These are phyloP conservation scores for Excoecaria agallocha DNA, from an alignment of 345 rosid species.

Conservation along the genomic window DNA sequence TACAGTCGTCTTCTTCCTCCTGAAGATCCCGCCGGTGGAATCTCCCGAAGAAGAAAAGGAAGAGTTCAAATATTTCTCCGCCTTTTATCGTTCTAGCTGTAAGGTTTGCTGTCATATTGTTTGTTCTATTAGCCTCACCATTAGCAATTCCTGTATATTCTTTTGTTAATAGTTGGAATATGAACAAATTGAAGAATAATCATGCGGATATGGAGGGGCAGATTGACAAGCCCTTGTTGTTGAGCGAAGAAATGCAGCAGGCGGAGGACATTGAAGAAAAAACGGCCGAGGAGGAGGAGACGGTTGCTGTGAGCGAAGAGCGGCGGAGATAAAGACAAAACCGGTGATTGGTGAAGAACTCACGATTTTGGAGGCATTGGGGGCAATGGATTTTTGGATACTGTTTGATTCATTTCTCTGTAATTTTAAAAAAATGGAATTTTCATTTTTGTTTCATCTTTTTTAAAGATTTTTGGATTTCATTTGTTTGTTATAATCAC, in stretches of 20 bases:
- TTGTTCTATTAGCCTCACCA: conserved; percentile 63
- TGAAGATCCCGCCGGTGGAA: conserved; percentile 56
- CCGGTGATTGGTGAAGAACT: conserved; percentile 87
- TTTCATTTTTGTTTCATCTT: too few relatives aligned
- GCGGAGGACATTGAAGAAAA: conserved; percentile 14
- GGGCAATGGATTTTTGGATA: conserved; percentile 80
- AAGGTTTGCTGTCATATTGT: conserved; percentile 45
- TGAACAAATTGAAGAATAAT: conserved; percentile 16
- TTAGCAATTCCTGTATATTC: conserved; percentile 52
- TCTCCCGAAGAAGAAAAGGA: conserved; percentile 49
- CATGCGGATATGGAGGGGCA: conserved; percentile 39
- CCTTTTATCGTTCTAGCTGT: conserved; percentile 45
- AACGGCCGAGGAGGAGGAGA: neutral
- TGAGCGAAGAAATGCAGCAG: conserved; percentile 24
- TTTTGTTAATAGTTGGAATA: conserved; percentile 35
- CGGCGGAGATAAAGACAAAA: conserved; percentile 28
- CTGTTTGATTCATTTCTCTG: conserved; percentile 73
- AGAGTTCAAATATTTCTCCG: conserved; percentile 59
- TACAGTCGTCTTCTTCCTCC: conserved; percentile 75
- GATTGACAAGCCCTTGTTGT: conserved; percentile 51
- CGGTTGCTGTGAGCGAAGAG: neutral
- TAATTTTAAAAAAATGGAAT: too few relatives aligned
- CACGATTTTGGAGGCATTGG: conserved; percentile 61
- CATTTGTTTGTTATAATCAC: too few relatives aligned
- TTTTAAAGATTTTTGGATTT: too few relatives aligned